These are phyloP conservation scores for Myrica gale DNA, from an alignment of 306 rosid genomes.

Conservation along the genomic window DNA sequence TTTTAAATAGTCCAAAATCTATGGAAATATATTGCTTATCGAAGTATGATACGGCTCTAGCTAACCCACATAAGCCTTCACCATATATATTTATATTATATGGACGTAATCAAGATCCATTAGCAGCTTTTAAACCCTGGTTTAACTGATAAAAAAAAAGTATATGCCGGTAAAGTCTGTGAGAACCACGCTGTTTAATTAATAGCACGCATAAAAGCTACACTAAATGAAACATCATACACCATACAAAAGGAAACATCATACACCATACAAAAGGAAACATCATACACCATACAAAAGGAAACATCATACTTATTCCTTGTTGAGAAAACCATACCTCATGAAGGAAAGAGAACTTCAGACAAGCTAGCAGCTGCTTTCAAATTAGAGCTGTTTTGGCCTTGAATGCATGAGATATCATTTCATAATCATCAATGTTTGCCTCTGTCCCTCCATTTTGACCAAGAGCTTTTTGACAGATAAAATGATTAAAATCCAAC, in stretches of 20 bases:
- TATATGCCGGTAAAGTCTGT: too few species aligned
- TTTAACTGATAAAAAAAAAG: not conserved
- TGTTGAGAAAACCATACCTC: too few species aligned
- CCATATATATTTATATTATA: too few species aligned
- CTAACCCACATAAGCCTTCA: too few species aligned
- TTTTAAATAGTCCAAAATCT: not conserved
- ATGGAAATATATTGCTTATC: not conserved
- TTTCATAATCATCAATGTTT: constrained; percentile 5
- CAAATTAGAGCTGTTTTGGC: not conserved
- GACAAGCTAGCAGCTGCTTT: not conserved
- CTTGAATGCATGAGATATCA: constrained; percentile 1
- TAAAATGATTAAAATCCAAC: not conserved
- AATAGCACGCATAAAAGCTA: not conserved
- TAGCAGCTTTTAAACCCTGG: not conserved
- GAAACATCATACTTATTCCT: not conserved
- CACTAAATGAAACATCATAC: not conserved
- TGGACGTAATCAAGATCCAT: not conserved
- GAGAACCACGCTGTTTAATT: not conserved
- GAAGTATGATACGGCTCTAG: not conserved
- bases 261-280: not conserved
- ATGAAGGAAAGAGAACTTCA: not conserved
- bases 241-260: not conserved
- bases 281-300: not conserved
- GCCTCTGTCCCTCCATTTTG: not conserved
- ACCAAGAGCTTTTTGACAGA: not conserved